Percentiles rank a stretch among this genome's conserved stretches.
Evolutionary conservation across 2,329 filamentous ascomycete species (phyloP).

Genomic region (Alternaria solani): DNA sequence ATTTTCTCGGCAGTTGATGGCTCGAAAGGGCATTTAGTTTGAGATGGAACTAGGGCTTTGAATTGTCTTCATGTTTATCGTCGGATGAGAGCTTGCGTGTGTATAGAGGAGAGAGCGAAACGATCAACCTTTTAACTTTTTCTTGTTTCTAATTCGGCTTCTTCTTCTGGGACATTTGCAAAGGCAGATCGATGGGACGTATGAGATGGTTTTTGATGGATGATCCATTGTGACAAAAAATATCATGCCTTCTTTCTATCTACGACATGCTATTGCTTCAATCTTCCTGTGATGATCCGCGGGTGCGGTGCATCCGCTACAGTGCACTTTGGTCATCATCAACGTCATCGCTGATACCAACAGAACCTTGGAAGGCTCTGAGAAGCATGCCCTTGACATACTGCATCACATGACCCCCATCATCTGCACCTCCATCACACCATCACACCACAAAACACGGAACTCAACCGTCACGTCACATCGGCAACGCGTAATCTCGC

Average conservation of each 20-base stretch:
- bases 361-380: background rate
- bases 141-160: conserved; percentile 8
- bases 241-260: conserved; percentile 7
- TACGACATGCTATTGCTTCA: background rate
- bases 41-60: background rate
- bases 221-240: conserved; percentile 2
- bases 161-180: background rate
- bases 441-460: background rate
- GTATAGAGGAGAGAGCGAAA: conserved; percentile 1
- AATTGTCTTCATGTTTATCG: background rate
- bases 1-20: conserved; percentile 13
- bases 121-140: background rate
- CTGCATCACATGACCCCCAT: conserved; percentile 2
- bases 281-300: background rate
- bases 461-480: background rate
- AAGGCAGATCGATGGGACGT: background rate
- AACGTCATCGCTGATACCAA: background rate
- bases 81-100: conserved; percentile 2
- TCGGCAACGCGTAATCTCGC: background rate
- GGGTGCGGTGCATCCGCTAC: background rate
- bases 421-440: conserved; percentile 2
- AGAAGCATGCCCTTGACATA: conserved; percentile 5
- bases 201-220: conserved; percentile 2
- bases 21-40: background rate
- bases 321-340: background rate